A percentile compares a stretch with the other conserved stretches of the same genome.
phyloP scores from a whole-genome alignment of 1,139 yeast species.

The Sugiyamaella grinbergsii region DNA sequence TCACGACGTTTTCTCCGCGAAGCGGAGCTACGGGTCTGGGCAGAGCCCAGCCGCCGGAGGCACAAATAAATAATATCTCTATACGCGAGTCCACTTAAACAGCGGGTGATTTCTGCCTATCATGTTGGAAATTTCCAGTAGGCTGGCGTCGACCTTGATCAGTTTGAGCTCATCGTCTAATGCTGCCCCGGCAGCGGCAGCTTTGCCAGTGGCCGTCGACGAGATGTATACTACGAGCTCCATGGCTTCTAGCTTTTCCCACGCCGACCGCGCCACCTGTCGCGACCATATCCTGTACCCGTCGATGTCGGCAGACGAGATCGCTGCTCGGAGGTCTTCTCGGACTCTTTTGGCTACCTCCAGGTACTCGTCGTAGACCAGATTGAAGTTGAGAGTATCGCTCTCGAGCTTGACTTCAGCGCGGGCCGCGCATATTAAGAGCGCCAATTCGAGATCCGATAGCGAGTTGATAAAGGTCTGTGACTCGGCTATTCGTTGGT shows the following conservation, averaged over 20 bases:
- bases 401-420: constrained; percentile 61
- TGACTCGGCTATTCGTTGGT: constrained; percentile 42
- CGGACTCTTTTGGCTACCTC: constrained; percentile 54
- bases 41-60: not conserved
- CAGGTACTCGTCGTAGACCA: constrained; percentile 77
- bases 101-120: constrained; percentile 39
- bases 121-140: constrained; percentile 40
- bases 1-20: no score
- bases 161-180: constrained; percentile 39
- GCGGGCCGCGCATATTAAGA: constrained; percentile 74
- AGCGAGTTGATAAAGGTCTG: constrained; percentile 47
- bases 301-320: constrained; percentile 26
- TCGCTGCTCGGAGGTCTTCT: constrained; percentile 44
- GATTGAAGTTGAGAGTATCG: constrained; percentile 61
- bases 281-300: constrained; percentile 42
- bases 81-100: constrained; percentile 40
- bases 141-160: constrained; percentile 42
- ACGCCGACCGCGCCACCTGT: constrained; percentile 41
- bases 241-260: constrained; percentile 43
- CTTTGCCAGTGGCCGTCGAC: constrained; percentile 23
- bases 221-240: constrained; percentile 37
- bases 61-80: constrained; percentile 15
- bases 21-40: not conserved
- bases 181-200: constrained; percentile 22
- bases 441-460: constrained; percentile 67